Percentiles rank a stretch among this genome's conserved stretches.
These are phyloP conservation scores for Tagetes erecta DNA, from an alignment of 129 eudicot genomes.

Conservation along the genomic window DNA sequence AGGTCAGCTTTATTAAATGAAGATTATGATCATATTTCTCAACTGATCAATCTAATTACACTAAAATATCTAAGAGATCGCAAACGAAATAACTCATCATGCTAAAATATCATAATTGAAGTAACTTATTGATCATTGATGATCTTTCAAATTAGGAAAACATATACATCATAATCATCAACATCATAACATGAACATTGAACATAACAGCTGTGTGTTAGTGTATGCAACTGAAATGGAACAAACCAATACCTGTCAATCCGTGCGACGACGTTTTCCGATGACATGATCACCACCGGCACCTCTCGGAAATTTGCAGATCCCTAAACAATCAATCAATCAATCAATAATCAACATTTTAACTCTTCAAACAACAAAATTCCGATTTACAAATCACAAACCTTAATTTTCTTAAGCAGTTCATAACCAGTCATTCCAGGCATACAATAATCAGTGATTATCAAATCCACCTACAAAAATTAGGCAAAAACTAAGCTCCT, in stretches of 20 bases:
- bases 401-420: conserved; percentile 89
- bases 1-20: too few species aligned
- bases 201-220: neutral
- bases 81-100: too few species aligned
- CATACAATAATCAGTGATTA: conserved; percentile 92
- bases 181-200: neutral
- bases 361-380: neutral
- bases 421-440: conserved; percentile 99
- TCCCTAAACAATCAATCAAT: conserved; percentile 48
- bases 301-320: conserved; percentile 80
- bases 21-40: too few species aligned
- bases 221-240: neutral
- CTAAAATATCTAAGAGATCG: too few species aligned
- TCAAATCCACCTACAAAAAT: conserved; percentile 81
- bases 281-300: conserved; percentile 97
- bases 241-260: conserved; percentile 61
- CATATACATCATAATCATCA: neutral
- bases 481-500: conserved; percentile 7
- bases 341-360: neutral
- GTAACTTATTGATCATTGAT: conserved; percentile 1
- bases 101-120: neutral
- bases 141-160: conserved; percentile 22
- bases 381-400: conserved; percentile 15
- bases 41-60: too few species aligned
- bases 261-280: conserved; percentile 82